phyloP scores from a whole-genome alignment of 1,139 yeast genomes.

The Yamadazyma siamensis region DNA sequence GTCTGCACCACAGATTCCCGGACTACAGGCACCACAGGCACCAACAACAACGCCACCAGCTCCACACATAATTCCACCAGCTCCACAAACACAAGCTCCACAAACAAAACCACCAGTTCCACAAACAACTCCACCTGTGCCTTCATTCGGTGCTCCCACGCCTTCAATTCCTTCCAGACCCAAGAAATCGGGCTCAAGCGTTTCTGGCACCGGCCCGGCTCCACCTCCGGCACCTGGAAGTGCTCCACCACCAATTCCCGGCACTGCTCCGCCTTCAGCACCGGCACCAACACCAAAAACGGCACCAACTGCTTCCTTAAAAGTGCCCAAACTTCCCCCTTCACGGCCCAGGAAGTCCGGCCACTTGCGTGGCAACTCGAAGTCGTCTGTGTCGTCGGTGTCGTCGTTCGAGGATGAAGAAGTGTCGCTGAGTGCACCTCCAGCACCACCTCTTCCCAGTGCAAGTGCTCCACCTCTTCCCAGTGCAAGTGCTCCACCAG shows the following conservation, averaged over 20 bases:
- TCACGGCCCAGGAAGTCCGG: slow-evolving; percentile 29
- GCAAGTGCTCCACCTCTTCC: slow-evolving; percentile 9
- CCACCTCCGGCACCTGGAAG: slow-evolving; percentile 13
- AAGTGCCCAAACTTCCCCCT: slow-evolving; percentile 30
- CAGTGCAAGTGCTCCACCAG: slow-evolving; percentile 5
- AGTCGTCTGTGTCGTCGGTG: slow-evolving; percentile 16
- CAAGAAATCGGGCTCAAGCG: slow-evolving; percentile 1
- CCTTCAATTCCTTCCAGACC: slow-evolving; percentile 7
- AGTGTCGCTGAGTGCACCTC: too few species aligned
- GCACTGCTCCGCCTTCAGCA: slow-evolving; percentile 4
- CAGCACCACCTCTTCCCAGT: slow-evolving; percentile 6
- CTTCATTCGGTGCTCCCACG: slow-evolving; percentile 4
- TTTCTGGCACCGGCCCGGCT: slow-evolving; percentile 5
- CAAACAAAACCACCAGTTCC: slow-evolving; percentile 12
- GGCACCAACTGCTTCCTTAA: slow-evolving; percentile 10
- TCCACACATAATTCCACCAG: slow-evolving; percentile 17
- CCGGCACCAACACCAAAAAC: slow-evolving; percentile 13
- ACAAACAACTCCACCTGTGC: slow-evolving; percentile 10
- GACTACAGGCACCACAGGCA: slow-evolving; percentile 13
- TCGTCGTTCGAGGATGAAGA: slow-evolving; percentile 17
- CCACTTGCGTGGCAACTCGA: slow-evolving; percentile 21
- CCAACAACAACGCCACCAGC: too few species aligned
- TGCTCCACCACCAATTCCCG: slow-evolving; percentile 9
- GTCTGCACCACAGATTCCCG: slow-evolving; percentile 35
- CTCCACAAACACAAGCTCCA: slow-evolving; percentile 15